A percentile compares a stretch with the other conserved stretches of the same genome.
Evolutionary conservation across 345 rosid genomes (phyloP).

Genomic region (Eucalyptus caleyi): DNA sequence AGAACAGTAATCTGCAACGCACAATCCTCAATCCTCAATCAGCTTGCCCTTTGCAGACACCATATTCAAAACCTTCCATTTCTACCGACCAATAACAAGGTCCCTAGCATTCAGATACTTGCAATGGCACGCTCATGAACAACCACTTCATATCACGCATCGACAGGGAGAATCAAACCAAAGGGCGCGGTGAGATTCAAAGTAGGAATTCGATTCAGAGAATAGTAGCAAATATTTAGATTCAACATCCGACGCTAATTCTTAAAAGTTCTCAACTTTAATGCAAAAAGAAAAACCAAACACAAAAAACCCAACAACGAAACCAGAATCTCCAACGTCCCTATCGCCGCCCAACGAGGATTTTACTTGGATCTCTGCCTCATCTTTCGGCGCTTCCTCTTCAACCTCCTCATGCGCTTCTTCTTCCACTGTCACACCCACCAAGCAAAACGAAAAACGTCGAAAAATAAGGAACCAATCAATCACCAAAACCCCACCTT

Average conservation of each 20-base stretch:
- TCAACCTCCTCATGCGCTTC: constrained; percentile 16
- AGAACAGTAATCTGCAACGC: neutral
- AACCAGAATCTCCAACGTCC: neutral
- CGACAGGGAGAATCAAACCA: neutral
- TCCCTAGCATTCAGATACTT: neutral
- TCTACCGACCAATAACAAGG: neutral
- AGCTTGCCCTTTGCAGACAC: neutral
- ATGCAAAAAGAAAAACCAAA: neutral
- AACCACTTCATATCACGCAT: neutral
- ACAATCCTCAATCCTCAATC: neutral
- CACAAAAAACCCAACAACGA: neutral
- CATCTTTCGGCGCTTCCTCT: constrained; percentile 20
- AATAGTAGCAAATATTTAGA: neutral
- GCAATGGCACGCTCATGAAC: neutral
- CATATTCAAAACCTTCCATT: neutral
- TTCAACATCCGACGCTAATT: neutral
- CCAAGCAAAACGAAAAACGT: neutral
- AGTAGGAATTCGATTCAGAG: neutral
- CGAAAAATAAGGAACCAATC: neutral
- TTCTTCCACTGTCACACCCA: constrained; percentile 6
- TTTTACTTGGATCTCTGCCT: constrained; percentile 12
- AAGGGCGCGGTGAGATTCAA: neutral
- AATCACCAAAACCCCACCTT: neutral
- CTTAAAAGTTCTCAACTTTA: neutral
- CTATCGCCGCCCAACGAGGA: neutral